phyloP scores from a whole-genome alignment of 345 rosid species.

The Crucihimalaya himalaica region DNA sequence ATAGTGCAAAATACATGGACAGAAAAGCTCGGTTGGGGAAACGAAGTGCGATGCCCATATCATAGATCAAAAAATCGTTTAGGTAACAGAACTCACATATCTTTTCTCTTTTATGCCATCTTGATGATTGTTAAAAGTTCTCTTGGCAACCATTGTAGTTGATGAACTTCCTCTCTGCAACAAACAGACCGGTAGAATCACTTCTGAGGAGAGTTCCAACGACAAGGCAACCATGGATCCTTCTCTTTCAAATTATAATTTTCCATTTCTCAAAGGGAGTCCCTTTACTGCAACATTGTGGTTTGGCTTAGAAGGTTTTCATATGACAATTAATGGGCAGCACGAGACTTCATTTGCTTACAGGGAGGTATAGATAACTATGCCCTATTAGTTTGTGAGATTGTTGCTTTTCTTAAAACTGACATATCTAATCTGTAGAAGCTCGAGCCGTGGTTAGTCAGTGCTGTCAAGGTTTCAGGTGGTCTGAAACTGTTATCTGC shows the following conservation, averaged over 20 bases:
- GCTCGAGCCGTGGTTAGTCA: slow-evolving; percentile 82
- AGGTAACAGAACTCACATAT: slow-evolving; percentile 47
- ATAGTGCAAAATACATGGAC: slow-evolving; percentile 79
- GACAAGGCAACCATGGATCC: slow-evolving; percentile 40
- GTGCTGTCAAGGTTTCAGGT: slow-evolving; percentile 61
- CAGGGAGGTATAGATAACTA: slow-evolving; percentile 64
- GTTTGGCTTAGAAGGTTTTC: slow-evolving; percentile 83
- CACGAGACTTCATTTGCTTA: slow-evolving; percentile 82
- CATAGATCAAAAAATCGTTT: slow-evolving; percentile 49
- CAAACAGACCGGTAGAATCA: slow-evolving; percentile 55
- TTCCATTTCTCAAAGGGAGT: slow-evolving; percentile 74
- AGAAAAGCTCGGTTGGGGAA: slow-evolving; percentile 71
- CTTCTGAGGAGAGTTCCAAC: slow-evolving; percentile 45
- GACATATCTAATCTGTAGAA: slow-evolving; percentile 48
- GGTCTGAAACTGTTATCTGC: slow-evolving; percentile 61
- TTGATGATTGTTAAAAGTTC: slow-evolving; percentile 17
- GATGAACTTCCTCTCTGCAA: slow-evolving; percentile 85
- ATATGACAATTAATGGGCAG: slow-evolving; percentile 85
- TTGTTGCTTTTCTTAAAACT: slow-evolving; percentile 4
- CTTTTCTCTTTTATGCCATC: neutral
- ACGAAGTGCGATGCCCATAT: slow-evolving; percentile 62
- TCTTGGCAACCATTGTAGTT: slow-evolving; percentile 50
- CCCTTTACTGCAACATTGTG: slow-evolving; percentile 81
- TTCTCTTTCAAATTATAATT: slow-evolving; percentile 55
- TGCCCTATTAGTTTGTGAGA: neutral